phyloP scores from a whole-genome alignment of 805 yeast genomes.

The Yarrowia hollandica region DNA sequence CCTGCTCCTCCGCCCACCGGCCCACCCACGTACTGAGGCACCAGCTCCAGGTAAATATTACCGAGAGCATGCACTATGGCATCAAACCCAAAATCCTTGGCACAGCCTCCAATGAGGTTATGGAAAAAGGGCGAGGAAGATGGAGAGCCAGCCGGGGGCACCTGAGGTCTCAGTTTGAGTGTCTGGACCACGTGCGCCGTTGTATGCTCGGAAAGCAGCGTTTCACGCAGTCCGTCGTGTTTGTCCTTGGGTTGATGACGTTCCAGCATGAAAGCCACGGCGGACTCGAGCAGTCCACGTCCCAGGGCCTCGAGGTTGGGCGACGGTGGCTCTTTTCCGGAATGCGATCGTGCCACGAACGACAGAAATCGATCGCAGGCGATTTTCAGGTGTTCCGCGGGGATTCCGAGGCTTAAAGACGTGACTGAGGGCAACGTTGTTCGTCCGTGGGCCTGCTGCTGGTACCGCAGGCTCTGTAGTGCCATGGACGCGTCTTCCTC shows the following conservation, averaged over 20 bases:
- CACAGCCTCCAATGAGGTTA: slow-evolving; percentile 20
- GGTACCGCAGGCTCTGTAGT: slow-evolving; percentile 15
- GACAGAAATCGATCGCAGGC: slow-evolving; percentile 25
- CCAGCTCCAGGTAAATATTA: slow-evolving; percentile 61
- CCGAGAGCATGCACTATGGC: slow-evolving; percentile 61
- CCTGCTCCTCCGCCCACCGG: too few species aligned
- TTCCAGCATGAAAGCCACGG: slow-evolving; percentile 28
- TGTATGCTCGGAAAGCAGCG: slow-evolving; percentile 30
- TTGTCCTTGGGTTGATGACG: slow-evolving; percentile 7
- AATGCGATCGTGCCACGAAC: slow-evolving; percentile 13
- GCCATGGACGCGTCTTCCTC: slow-evolving; percentile 27
- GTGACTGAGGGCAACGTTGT: slow-evolving; percentile 3
- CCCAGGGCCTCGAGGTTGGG: slow-evolving; percentile 14
- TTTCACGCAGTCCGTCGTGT: slow-evolving; percentile 23
- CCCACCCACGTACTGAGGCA: slow-evolving; percentile 7
- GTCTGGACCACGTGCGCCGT: slow-evolving; percentile 32
- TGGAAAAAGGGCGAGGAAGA: not conserved
- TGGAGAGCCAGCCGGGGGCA: not conserved
- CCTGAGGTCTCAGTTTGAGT: slow-evolving; percentile 9
- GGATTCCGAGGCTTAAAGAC: slow-evolving; percentile 15
- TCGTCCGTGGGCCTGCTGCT: slow-evolving; percentile 3
- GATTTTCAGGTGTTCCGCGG: slow-evolving; percentile 1
- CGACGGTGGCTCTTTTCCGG: not conserved
- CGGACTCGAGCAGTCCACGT: not conserved
- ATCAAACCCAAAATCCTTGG: slow-evolving; percentile 79